These are phyloP conservation scores for Metrosideros polymorpha DNA, from an alignment of 441 rosid genomes.

Conservation along the genomic window DNA sequence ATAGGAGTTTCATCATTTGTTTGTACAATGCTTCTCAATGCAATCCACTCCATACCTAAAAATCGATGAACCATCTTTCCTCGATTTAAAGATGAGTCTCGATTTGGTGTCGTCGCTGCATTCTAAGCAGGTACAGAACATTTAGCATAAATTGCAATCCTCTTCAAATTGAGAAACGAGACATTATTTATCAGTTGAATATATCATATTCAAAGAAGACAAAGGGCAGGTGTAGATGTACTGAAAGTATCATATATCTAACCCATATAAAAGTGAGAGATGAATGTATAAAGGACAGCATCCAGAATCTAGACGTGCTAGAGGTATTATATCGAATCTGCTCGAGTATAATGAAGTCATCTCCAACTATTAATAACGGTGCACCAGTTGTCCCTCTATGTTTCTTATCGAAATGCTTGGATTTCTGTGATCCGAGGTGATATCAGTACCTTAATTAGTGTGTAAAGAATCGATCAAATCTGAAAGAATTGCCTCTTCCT, in stretches of 20 bases:
- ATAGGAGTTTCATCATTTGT: background rate
- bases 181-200: background rate
- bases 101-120: background rate
- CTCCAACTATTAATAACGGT: background rate
- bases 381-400: background rate
- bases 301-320: background rate
- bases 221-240: background rate
- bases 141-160: background rate
- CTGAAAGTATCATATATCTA: background rate
- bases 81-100: background rate
- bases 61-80: background rate
- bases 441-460: background rate
- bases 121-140: background rate
- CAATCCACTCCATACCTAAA: background rate
- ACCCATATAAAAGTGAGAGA: background rate
- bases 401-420: background rate
- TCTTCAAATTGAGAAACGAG: no score
- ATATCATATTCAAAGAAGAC: background rate
- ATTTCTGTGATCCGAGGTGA: background rate
- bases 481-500: background rate
- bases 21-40: background rate
- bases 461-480: background rate
- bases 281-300: background rate
- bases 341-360: background rate
- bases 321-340: background rate